Base-by-base conservation (phyloP, 768 basidiomycete genomes). In the Mycena kentingensis region DNA sequence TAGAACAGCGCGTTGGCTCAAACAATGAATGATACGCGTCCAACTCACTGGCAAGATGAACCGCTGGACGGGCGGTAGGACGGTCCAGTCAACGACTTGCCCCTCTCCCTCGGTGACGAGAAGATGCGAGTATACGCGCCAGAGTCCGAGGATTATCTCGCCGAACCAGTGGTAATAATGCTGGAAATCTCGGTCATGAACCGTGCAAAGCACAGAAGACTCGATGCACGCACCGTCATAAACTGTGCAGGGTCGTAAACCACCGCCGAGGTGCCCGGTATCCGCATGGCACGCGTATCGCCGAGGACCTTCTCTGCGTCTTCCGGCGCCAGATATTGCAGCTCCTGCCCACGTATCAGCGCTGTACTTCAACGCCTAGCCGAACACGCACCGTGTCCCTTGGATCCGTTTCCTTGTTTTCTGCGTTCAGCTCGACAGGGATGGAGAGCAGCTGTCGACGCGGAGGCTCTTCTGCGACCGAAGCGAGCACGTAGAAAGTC, bases 401-500 rank as follows among this genome's bases (percentile, higher is more conserved):
- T 1, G 71, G 70, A 3, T 69, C 63, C 3, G 61, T 35, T 24
- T 69, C 56, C n/a, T 54, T 50, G 8, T 61, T 53, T 21, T 18
- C 15, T 18, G 45, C 51, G 2, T 51, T 63, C 28, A 51, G 27
- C 15, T 67, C 55, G 22, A 62, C 46, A 3, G 69, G 68, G 3
- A 46, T 38, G 8, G 72, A 64, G 12, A 75, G 55, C 60, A 88
- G 76, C 45, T 70, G 63, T 52, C 70, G 64, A 5, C 71, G 68
- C 8, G 84, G 84, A 52, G 82, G 82, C 12, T 65, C 61, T 4
- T 58, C 48, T 6, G 51, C 52, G 38, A 71, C 63, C 5, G 54
- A 37, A 5, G 86, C 81, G 45, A 91, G 75, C 50, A 88, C 73
- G 63, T 80, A 84, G 55, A 90, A 77, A 1, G 85, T 89, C 19